These are phyloP conservation scores for Bassia scoparia DNA, from an alignment of 148 eudicot species.

Conservation along the genomic window DNA sequence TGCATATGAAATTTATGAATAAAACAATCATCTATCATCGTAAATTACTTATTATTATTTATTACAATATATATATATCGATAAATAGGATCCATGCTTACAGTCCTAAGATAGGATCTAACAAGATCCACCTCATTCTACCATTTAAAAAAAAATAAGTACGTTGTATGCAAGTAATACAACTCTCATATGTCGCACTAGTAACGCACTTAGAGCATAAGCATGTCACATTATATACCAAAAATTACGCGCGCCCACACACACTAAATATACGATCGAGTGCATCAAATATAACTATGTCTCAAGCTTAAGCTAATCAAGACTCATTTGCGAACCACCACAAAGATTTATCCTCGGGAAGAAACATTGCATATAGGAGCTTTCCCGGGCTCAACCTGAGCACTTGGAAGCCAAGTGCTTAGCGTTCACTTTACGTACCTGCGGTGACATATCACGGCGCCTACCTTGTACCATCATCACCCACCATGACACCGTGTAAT, in stretches of 20 bases:
- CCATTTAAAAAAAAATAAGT: no score
- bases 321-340: constrained; percentile 29
- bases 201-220: neutral
- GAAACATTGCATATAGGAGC: constrained; percentile 31
- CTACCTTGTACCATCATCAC: constrained; percentile 22
- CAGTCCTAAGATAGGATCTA: no score
- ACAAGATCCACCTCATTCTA: no score
- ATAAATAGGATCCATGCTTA: no score
- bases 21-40: no score
- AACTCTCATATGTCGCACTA: neutral
- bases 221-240: neutral
- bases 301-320: neutral
- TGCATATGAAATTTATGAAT: no score
- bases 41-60: no score
- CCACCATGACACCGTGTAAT: constrained; percentile 26
- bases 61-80: no score
- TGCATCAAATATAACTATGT: neutral
- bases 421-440: constrained; percentile 34
- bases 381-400: constrained; percentile 33
- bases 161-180: neutral
- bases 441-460: constrained; percentile 32
- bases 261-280: neutral
- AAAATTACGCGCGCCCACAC: neutral
- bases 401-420: constrained; percentile 36
- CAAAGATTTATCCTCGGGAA: constrained; percentile 39